phyloP scores from a whole-genome alignment of 139 green algal genomes.

The Chlamydomonas sp. region DNA sequence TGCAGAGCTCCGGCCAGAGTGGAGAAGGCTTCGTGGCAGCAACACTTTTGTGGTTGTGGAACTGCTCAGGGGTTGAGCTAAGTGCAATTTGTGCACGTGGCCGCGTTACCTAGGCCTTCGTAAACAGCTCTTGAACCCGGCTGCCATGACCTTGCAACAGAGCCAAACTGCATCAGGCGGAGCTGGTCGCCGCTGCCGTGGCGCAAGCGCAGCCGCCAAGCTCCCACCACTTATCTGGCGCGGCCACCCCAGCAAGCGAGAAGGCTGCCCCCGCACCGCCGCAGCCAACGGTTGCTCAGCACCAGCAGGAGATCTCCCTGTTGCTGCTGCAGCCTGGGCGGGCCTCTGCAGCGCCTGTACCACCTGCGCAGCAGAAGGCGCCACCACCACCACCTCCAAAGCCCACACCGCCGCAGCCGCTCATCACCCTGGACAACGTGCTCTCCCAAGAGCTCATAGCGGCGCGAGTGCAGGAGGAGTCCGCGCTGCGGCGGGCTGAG shows the following conservation, averaged over 20 bases:
- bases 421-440: neutral
- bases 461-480: slow-evolving; percentile 48
- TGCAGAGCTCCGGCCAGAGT: neutral
- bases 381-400: neutral
- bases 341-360: too few relatives aligned
- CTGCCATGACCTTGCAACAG: slow-evolving; percentile 4
- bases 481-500: slow-evolving; percentile 43
- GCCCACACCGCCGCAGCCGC: neutral
- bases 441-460: slow-evolving; percentile 62
- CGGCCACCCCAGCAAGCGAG: neutral
- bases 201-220: neutral
- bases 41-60: too few relatives aligned
- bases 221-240: neutral
- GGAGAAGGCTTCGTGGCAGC: too few relatives aligned
- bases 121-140: neutral
- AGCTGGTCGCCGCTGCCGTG: slow-evolving; percentile 22
- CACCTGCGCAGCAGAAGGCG: too few relatives aligned
- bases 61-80: too few relatives aligned
- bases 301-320: too few relatives aligned
- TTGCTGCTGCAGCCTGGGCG: too few relatives aligned
- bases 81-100: too few relatives aligned
- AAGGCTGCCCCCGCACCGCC: neutral
- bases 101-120: too few relatives aligned
- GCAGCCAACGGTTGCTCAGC: too few relatives aligned
- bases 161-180: slow-evolving; percentile 46